Evolutionary conservation across 2,329 filamentous ascomycete genomes (phyloP).

Genomic region (Cladobotryum protrusum): DNA sequence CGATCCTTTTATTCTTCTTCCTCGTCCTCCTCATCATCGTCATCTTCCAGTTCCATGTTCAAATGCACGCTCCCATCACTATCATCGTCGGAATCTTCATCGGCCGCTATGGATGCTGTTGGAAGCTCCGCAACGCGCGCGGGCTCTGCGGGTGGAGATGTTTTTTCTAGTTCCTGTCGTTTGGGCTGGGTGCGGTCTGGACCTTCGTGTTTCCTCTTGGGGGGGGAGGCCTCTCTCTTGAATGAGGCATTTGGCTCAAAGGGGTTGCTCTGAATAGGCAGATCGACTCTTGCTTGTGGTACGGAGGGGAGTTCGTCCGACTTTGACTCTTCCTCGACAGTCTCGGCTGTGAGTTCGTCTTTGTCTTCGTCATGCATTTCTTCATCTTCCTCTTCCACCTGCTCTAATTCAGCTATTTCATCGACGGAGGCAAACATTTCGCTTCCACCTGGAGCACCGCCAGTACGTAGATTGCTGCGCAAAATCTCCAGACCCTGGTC

Average conservation of each 20-base stretch:
- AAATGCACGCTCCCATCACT: conserved; percentile 52
- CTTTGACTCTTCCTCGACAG: conserved; percentile 12
- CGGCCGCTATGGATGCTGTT: conserved; percentile 14
- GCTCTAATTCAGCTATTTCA: conserved; percentile 31
- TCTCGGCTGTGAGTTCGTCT: not conserved
- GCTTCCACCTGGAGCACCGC: conserved; percentile 19
- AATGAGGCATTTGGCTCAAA: conserved; percentile 23
- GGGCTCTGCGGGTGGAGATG: conserved; percentile 11
- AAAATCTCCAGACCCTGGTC: conserved; percentile 67
- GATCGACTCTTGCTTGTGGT: conserved; percentile 17
- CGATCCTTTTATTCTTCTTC: conserved; percentile 15
- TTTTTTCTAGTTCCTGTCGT: conserved; percentile 33
- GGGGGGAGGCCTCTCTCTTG: conserved; percentile 22
- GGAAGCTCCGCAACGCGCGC: conserved; percentile 8
- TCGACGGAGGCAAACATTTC: conserved; percentile 23
- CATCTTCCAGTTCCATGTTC: conserved; percentile 53
- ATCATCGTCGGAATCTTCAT: conserved; percentile 27
- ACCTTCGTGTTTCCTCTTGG: conserved; percentile 37
- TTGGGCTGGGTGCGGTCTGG: conserved; percentile 31
- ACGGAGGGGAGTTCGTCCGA: conserved; percentile 15
- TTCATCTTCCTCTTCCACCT: conserved; percentile 35
- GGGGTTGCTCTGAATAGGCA: conserved; percentile 30
- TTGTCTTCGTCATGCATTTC: conserved; percentile 16
- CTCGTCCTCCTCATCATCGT: conserved; percentile 28
- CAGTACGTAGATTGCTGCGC: conserved; percentile 49